Evolutionary conservation across 2,329 filamentous ascomycete genomes (phyloP), one percentile per base, ranked within the genome.

Genomic region (Epichloe elymi): DNA sequence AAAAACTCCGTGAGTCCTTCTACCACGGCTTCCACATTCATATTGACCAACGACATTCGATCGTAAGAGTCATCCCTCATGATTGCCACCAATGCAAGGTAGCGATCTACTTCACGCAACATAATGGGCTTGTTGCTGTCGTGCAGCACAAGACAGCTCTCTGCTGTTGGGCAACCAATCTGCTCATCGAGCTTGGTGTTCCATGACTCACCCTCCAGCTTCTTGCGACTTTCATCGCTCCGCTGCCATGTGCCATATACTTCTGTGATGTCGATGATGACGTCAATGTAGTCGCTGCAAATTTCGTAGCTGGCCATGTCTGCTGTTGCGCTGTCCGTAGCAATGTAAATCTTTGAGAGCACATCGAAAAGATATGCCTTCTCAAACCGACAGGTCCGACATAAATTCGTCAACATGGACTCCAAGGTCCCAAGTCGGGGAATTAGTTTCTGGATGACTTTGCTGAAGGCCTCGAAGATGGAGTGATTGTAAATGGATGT

Each of bases 311-410:
- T 91, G 41, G 87, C 86, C 76, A 96, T 93, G 63, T 97, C 91
- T 35, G 91, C 88, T 0, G 91, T 91, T 39, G 87, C 85, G 33
- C 85, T 93, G 66, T 98, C 93, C 5, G 91, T 96, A 1, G 93
- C 93, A 59, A 98, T 95, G 71, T 98, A 98, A 55, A 98, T 95
- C 72, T 98, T 98, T 70, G 88, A 95, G 59, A 95, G 79, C 8
- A 97, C 90, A 64, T 98, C 94, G 64, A 98, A 98, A 6, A 98
- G 80, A 66, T 98, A 98, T 3, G 90, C 91, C 70, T 98, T 98
- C 65, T 97, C 90, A 65, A 98, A 96, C 46, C 88, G 86, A 64
- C 90, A 97, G 14, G 88, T 93, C 54, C 86, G 88, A 70, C 88
- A 94, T 41, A 98, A 79, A 58, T 91, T 93, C 61, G 94, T 96